Conservation (phyloP, 805 yeast genomes). For the Peterozyma xylosa region DNA sequence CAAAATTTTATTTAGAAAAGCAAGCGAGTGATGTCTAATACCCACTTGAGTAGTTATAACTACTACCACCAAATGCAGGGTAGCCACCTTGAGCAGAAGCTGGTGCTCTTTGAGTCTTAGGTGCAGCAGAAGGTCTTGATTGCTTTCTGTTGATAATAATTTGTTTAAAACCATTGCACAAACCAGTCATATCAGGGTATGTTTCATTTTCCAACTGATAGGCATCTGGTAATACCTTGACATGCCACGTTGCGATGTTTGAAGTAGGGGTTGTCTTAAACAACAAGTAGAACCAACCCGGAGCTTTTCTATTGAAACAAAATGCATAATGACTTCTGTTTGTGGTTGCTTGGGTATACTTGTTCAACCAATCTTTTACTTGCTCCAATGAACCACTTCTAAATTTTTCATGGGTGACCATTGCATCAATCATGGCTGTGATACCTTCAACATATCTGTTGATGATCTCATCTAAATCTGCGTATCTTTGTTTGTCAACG, state of each 20-base stretch:
- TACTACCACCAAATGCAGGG: too few relatives aligned
- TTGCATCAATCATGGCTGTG: slow-evolving; percentile 75
- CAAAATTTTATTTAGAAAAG: too few relatives aligned
- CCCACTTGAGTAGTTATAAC: too few relatives aligned
- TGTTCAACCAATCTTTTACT: slow-evolving; percentile 78
- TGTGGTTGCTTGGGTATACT: slow-evolving; percentile 87
- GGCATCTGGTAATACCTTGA: slow-evolving; percentile 84
- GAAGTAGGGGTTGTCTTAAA: slow-evolving; percentile 74
- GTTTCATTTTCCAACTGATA: slow-evolving; percentile 69
- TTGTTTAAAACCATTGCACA: slow-evolving; percentile 94
- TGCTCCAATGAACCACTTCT: slow-evolving; percentile 72
- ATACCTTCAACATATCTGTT: slow-evolving; percentile 81
- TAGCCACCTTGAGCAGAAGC: too few relatives aligned
- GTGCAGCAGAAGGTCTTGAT: too few relatives aligned
- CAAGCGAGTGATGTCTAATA: too few relatives aligned
- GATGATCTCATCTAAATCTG: slow-evolving; percentile 90
- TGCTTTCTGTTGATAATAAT: slow-evolving; percentile 18
- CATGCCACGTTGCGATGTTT: slow-evolving; percentile 78
- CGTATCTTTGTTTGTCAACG: slow-evolving; percentile 53
- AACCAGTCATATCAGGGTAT: slow-evolving; percentile 81
- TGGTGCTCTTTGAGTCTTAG: too few relatives aligned
- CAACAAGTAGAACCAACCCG: slow-evolving; percentile 88
- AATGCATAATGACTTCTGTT: slow-evolving; percentile 86
- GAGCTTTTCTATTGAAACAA: slow-evolving; percentile 81
- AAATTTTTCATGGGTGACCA: slow-evolving; percentile 84